Conservation (phyloP, 164 flowering plant species). For the Stephania yunnanensis region DNA sequence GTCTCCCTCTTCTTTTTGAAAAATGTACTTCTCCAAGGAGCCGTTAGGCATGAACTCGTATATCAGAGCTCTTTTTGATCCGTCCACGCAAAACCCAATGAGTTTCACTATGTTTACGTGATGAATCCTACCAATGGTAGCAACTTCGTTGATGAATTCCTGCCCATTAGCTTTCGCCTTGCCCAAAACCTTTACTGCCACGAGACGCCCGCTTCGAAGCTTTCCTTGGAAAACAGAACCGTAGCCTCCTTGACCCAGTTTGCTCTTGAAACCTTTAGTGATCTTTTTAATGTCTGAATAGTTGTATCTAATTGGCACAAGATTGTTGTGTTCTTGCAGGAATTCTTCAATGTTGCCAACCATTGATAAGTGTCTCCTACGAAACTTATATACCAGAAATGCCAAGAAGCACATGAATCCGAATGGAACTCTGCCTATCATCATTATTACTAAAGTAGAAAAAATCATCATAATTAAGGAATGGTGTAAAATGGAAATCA, state of each 20-base stretch:
- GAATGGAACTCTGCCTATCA: neutral
- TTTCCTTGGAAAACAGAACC: constrained; percentile 13
- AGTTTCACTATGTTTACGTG: constrained; percentile 13
- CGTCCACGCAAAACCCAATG: constrained; percentile 3
- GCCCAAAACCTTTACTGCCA: constrained; percentile 2
- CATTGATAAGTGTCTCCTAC: neutral
- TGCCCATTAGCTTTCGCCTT: constrained; percentile 10
- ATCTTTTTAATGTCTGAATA: constrained; percentile 6
- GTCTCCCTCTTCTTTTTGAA: neutral
- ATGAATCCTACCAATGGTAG: constrained; percentile 10
- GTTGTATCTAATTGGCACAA: constrained; percentile 4
- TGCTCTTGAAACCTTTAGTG: constrained; percentile 6
- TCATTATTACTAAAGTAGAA: neutral
- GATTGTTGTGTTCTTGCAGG: neutral
- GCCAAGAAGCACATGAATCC: neutral
- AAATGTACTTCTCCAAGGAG: constrained; percentile 7
- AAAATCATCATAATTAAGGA: too few relatives aligned
- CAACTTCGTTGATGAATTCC: constrained; percentile 16
- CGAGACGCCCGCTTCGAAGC: neutral
- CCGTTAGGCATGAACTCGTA: constrained; percentile 17
- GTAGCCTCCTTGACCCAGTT: constrained; percentile 15
- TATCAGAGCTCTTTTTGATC: constrained; percentile 9
- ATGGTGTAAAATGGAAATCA: too few relatives aligned
- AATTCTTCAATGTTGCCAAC: constrained; percentile 5
- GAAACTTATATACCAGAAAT: constrained; percentile 7